Conservation (phyloP, 1,139 yeast species). For the Maudiozyma humilis region DNA sequence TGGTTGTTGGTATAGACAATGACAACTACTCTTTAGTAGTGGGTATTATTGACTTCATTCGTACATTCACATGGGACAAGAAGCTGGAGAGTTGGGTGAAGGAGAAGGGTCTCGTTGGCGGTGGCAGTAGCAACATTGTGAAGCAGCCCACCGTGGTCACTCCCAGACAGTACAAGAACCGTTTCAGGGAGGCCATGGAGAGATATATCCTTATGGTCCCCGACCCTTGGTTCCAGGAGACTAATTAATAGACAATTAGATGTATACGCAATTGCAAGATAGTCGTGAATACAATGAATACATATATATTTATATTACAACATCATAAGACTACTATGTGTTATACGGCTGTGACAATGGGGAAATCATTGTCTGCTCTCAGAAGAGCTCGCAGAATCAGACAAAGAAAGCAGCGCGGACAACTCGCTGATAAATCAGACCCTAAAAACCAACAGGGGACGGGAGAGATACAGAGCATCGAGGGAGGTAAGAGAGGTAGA, state of each 20-base stretch:
- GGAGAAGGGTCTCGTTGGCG: conserved; percentile 81
- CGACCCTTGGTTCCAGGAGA: conserved; percentile 60
- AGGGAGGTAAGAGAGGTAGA: no score
- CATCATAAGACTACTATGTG: no score
- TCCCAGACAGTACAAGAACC: conserved; percentile 85
- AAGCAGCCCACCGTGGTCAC: conserved; percentile 96
- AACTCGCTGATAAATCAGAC: no score
- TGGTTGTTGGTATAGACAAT: conserved; percentile 83
- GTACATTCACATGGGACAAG: conserved; percentile 98
- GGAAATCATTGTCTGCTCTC: no score
- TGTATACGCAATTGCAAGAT: not conserved
- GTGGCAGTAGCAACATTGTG: conserved; percentile 58
- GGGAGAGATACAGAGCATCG: no score
- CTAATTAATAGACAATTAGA: conserved; percentile 11
- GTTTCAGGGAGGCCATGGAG: conserved; percentile 98
- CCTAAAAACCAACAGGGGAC: no score
- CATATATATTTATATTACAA: not conserved
- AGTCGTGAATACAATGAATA: not conserved
- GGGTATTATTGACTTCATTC: conserved; percentile 90
- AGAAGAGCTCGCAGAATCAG: no score
- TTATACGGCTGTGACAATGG: not conserved
- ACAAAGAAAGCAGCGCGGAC: no score
- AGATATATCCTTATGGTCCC: conserved; percentile 91
- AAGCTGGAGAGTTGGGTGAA: conserved; percentile 98
- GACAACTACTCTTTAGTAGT: conserved; percentile 64